Evolutionary conservation across 371 early-diverging fungal species (phyloP), one percentile per base, ranked within the genome.

Genomic region (Haplosporangium sp.): DNA sequence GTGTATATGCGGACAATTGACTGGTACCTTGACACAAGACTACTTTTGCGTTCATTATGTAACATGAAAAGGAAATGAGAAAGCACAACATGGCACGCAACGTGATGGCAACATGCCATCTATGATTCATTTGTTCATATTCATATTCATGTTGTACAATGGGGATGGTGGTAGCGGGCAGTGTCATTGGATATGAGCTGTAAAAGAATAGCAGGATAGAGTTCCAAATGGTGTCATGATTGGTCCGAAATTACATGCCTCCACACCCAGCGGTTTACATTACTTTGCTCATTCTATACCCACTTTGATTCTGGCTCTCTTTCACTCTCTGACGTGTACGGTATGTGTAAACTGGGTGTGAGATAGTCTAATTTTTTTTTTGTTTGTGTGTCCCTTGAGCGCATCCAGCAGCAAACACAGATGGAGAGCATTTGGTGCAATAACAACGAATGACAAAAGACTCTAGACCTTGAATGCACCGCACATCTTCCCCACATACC

Each of bases 41-140:
- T 4, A 29, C n/a, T n/a, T n/a, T n/a, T n/a, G n/a, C 4, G 29
- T 29, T 29, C 29, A 1, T 29, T 29, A 29, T 29, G 29, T 29
- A 29, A 29, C 29, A 29, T 29, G 29, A 29, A 29, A 29, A 4
- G 29, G 29, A 29, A 29, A 4, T 1, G 29, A 29, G 29, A 4
- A 4, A 29, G 4, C 29, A 29, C 0, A 59, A 41, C 50, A 41
- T 48, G 60, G 60, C 45, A 51, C 10, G 40, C 37, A 59, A 59
- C 60, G 50, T 59, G 60, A 36, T 50, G 18, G 38, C 50, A 47
- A 59, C 40, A 59, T 59, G 60, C 36, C 43, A 45, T 10, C 21
- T 23, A 6, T 46, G 29, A 29, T 29, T 29, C 29, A 29, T 2
- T 2, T 29, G 29, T 29, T 29, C 29, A 2, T 29, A 4, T 29